Evolutionary conservation across 768 basidiomycete genomes (phyloP), one percentile per base, ranked within the genome.

Genomic region (Amanita fuliginea): DNA sequence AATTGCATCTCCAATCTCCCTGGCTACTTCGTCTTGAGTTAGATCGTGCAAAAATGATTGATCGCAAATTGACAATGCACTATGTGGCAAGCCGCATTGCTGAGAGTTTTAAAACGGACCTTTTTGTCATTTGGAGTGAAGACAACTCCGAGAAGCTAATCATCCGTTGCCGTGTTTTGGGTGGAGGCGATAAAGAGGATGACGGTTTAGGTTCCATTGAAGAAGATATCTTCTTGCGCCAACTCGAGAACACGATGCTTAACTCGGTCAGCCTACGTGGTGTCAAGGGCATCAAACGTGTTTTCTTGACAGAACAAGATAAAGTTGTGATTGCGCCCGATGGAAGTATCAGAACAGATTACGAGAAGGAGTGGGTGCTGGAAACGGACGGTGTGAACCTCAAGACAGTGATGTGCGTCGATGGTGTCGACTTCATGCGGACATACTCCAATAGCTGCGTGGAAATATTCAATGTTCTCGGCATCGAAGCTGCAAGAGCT

Each of bases 61-160:
- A 96, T 71, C 84, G 94, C 60, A 94, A 94, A 64, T 74, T 97
- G 57, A 88, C 86, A 9, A 98, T 98, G 90, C 76, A 84, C 42
- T 89, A 91, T 56, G 94, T 98, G 37, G 94, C 93, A 4, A 83
- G 86, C 54, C 83, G 87, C 36, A 98, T 99, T 51, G 86, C 87
- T 16, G 88, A 92, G 64, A 93, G 81, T 55, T 98, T 98, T 74
- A 89, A 92, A 63, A 85, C 89, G 2, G 95, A 97, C 61, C 72
- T 97, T 11, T 97, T 97, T 64, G 92, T 97, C 64, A 96, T 98
- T 56, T 96, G 93, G 87, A 93, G 90, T 55, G 95, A 97, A 74
- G 95, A 97, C 66, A 97, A 96, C 67, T 89, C 95, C 2, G 90
- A 95, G 66, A 97, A 97, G 70, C 80, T 98, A 9, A 78, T 98